Base-by-base conservation (phyloP, 1,284 basidiomycete genomes). In the Schizophyllum amplum region DNA sequence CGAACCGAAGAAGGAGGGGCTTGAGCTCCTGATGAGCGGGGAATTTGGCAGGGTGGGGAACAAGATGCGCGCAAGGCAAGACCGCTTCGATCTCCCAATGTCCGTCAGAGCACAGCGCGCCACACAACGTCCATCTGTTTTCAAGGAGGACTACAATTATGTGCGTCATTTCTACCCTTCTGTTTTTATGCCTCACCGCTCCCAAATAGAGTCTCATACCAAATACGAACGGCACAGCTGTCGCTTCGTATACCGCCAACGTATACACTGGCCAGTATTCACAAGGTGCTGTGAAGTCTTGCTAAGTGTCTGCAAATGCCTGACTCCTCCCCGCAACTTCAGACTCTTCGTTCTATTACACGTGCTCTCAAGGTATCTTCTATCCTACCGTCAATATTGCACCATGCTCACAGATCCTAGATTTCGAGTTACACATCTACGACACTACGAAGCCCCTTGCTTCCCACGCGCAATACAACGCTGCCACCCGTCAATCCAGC, bases 261-360 rank as follows among this genome's bases (percentile, higher is more conserved):
- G 86, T 94, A 27, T 99, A 99, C 68, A 92, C 88, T 11, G 97
- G 93, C 0, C 95, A 98, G 69, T 98, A 88, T 71, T 94, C 92
- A 15, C 76, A 78, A 63, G 89, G 89, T 86, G 59, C 57, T n/a
- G n/a, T n/a, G 60, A 64, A 26, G 55, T 62, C 49, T 65, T 68
- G n/a, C 54, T 24, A 5, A 13, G 33, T 42, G 4, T 17, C 33
- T 17, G 33, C 4, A 33, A 25, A 3, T 47, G 21, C 20, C 56
- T 42, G 27, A 57, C 21, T 55, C 52, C 57, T n/a, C 54, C 47
- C 53, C 5, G 60, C 49, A 26, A 55, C 50, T 56, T 22, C 59
- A 87, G 89, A 92, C 69, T 87, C 86, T 6, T 84, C 84, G 1
- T 87, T 90, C 68, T 92, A 87, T 64, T 92, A 92, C 64, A 91